phyloP scores from a whole-genome alignment of 306 rosid genomes.

The Parietaria judaica region DNA sequence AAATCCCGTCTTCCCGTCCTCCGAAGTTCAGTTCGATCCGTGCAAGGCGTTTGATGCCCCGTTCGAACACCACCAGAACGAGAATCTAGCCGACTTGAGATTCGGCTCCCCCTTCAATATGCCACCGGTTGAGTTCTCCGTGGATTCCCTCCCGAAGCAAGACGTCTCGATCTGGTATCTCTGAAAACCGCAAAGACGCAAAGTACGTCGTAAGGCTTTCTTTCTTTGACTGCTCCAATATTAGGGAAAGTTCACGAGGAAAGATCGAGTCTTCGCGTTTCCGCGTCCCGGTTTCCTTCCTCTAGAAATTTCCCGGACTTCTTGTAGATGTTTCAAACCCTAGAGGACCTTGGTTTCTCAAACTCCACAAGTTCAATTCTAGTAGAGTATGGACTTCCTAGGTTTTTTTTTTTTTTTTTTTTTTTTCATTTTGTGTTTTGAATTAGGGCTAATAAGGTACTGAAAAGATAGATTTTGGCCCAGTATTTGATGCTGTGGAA shows the following conservation, averaged over 20 bases:
- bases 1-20: slow-evolving; percentile 19
- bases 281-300: background rate
- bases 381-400: background rate
- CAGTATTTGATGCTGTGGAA: slow-evolving; percentile 9
- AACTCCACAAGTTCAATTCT: background rate
- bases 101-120: slow-evolving; percentile 34
- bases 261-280: slow-evolving; percentile 3
- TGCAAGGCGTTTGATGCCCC: slow-evolving; percentile 32
- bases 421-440: background rate
- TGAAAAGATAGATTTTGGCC: slow-evolving; percentile 12
- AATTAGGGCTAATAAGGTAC: slow-evolving; percentile 22
- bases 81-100: slow-evolving; percentile 18
- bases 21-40: slow-evolving; percentile 26
- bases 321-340: slow-evolving; percentile 7
- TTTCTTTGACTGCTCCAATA: slow-evolving; percentile 8
- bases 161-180: slow-evolving; percentile 38
- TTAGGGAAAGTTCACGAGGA: background rate
- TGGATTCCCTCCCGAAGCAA: slow-evolving; percentile 31
- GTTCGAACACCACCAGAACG: slow-evolving; percentile 23
- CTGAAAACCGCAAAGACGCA: slow-evolving; percentile 14
- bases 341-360: background rate
- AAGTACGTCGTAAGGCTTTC: background rate
- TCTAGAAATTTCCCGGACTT: slow-evolving; percentile 10
- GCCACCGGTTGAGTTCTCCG: slow-evolving; percentile 25
- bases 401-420: background rate